These are phyloP conservation scores for Candida nemodendra DNA, from an alignment of 805 yeast genomes.

Conservation along the genomic window DNA sequence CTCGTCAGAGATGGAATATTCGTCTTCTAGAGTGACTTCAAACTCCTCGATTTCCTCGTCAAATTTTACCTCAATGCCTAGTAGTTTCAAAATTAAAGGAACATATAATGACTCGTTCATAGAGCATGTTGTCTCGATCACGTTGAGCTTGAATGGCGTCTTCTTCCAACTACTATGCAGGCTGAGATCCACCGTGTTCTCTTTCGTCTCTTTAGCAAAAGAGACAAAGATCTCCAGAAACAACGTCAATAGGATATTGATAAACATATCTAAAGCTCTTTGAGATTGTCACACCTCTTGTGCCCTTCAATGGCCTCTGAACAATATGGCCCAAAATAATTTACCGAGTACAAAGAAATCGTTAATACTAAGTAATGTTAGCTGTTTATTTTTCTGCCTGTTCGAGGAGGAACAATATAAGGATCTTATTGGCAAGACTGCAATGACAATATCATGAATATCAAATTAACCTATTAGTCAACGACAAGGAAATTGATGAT, in stretches of 20 bases:
- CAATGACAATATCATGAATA: too few species aligned
- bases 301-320: too few species aligned
- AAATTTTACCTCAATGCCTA: slow-evolving; percentile 25
- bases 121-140: slow-evolving; percentile 40
- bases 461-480: too few species aligned
- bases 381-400: too few species aligned
- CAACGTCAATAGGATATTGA: slow-evolving; percentile 3
- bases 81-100: slow-evolving; percentile 31
- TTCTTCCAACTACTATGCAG: slow-evolving; percentile 40
- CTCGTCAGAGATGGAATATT: slow-evolving; percentile 21
- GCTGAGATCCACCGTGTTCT: slow-evolving; percentile 28
- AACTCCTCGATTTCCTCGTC: slow-evolving; percentile 31
- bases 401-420: too few species aligned
- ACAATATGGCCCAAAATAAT: too few species aligned
- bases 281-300: too few species aligned
- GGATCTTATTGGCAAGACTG: too few species aligned
- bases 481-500: too few species aligned
- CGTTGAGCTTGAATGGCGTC: slow-evolving; percentile 42
- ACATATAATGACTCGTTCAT: slow-evolving; percentile 37
- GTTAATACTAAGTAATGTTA: too few species aligned
- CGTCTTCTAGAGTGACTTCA: slow-evolving; percentile 27
- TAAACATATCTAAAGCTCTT: too few species aligned
- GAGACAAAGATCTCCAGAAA: slow-evolving; percentile 1
- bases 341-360: too few species aligned
- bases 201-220: slow-evolving; percentile 5